Percentiles rank a stretch among this genome's conserved stretches.
phyloP scores from a whole-genome alignment of 2,329 filamentous ascomycete species.

The Aaosphaeria arxii region DNA sequence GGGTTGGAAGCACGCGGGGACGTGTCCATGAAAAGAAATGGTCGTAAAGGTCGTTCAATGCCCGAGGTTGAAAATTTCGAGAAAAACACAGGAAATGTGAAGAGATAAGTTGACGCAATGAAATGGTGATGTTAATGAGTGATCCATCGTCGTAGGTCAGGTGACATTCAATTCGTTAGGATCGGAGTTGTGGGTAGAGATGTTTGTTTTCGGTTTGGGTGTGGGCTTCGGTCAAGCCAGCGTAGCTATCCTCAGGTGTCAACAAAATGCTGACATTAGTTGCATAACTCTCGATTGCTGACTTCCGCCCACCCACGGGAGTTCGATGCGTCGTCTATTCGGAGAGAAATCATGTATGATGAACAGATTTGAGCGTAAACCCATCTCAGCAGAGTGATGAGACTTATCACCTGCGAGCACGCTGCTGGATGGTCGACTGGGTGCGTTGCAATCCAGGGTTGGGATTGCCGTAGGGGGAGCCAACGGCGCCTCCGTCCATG shows the following conservation, averaged over 20 bases:
- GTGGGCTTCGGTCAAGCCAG: too few species aligned
- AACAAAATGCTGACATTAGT: too few species aligned
- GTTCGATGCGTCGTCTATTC: too few species aligned
- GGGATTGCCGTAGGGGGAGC: conserved; percentile 27
- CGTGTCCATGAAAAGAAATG: conserved; percentile 19
- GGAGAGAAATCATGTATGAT: too few species aligned
- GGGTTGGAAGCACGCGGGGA: conserved; percentile 12
- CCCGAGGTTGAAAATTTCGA: conserved; percentile 26
- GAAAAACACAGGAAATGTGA: conserved; percentile 29
- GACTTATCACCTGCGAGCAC: conserved; percentile 24
- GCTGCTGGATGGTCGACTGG: conserved; percentile 26
- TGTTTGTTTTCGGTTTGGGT: too few species aligned
- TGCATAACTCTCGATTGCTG: too few species aligned
- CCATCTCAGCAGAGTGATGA: background rate
- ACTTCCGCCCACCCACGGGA: too few species aligned
- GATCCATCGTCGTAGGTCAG: too few species aligned
- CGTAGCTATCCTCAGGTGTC: too few species aligned
- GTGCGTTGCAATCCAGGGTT: conserved; percentile 31
- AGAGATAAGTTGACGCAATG: conserved; percentile 13
- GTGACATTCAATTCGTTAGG: too few species aligned
- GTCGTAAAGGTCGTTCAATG: conserved; percentile 37
- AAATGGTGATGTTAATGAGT: background rate
- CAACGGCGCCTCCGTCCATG: conserved; percentile 48
- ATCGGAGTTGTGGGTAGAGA: too few species aligned
- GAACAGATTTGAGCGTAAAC: too few species aligned